Evolutionary conservation across 2,329 filamentous ascomycete species (phyloP).

Genomic region (Claviceps cyperi): DNA sequence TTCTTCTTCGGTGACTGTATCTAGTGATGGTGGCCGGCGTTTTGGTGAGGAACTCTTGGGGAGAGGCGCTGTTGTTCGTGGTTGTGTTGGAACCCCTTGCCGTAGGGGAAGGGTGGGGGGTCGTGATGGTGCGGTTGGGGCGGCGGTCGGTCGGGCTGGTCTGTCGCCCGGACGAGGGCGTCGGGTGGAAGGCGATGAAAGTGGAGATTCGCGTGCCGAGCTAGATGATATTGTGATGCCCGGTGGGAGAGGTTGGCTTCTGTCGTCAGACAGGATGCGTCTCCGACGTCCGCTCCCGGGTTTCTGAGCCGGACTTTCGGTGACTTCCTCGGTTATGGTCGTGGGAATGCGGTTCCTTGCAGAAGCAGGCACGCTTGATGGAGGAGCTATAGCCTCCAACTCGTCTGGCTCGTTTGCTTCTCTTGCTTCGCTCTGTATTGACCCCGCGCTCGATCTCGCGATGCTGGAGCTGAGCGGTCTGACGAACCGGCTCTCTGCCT

Average conservation of each 20-base stretch:
- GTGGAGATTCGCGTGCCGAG: conserved; percentile 9
- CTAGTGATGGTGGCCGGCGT: neutral
- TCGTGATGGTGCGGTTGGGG: neutral
- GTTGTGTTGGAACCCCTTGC: neutral
- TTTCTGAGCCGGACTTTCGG: conserved; percentile 36
- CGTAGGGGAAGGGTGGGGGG: neutral
- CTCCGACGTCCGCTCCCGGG: conserved; percentile 40
- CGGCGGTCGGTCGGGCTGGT: neutral
- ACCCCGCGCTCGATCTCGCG: conserved; percentile 2
- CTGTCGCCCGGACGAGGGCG: conserved; percentile 25
- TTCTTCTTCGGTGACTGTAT: neutral
- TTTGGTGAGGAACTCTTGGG: neutral
- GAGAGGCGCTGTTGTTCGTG: neutral
- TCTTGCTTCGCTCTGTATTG: neutral
- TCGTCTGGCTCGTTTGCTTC: neutral
- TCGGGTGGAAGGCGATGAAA: conserved; percentile 28
- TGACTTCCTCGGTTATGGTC: conserved; percentile 11
- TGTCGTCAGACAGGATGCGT: conserved; percentile 19
- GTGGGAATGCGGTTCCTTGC: conserved; percentile 5
- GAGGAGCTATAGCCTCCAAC: conserved; percentile 3
- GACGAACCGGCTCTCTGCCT: neutral
- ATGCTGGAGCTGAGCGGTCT: conserved; percentile 5
- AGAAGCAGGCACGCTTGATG: conserved; percentile 5
- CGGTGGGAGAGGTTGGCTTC: neutral
- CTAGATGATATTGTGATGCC: neutral